phyloP scores from a whole-genome alignment of 2,329 filamentous ascomycete genomes.

The Juglanconis sp. region DNA sequence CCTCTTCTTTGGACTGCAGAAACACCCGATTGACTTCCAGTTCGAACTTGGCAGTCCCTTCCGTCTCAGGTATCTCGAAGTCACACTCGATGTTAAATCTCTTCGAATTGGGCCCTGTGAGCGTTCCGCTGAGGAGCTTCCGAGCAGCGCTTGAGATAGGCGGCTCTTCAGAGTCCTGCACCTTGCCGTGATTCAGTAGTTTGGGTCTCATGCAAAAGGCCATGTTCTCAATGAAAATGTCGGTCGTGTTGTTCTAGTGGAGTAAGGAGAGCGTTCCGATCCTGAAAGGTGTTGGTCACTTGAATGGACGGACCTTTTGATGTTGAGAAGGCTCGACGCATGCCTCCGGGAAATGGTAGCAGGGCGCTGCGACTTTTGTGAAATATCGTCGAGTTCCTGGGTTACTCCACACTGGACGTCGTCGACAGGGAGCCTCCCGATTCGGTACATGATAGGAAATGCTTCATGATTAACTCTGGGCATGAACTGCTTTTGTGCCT shows the following conservation, averaged over 20 bases:
- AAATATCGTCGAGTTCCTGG: background rate
- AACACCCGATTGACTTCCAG: constrained; percentile 11
- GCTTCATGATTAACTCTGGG: background rate
- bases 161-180: background rate
- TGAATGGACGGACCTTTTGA: constrained; percentile 1
- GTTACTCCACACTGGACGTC: constrained; percentile 2
- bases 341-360: background rate
- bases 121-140: constrained; percentile 11
- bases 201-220: constrained; percentile 6
- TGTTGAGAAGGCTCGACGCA: background rate
- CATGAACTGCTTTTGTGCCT: background rate
- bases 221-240: constrained; percentile 8
- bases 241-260: constrained; percentile 8
- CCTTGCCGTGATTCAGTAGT: background rate
- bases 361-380: background rate
- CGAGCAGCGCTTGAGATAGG: constrained; percentile 10
- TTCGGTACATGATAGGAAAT: background rate
- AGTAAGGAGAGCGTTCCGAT: constrained; percentile 4
- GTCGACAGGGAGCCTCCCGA: background rate
- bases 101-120: constrained; percentile 8
- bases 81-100: constrained; percentile 13
- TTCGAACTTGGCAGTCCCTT: background rate
- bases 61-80: constrained; percentile 3
- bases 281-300: constrained; percentile 9
- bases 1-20: constrained; percentile 13